Base-by-base conservation (phyloP, 1,139 yeast species). In the Kodamaea fungicola region DNA sequence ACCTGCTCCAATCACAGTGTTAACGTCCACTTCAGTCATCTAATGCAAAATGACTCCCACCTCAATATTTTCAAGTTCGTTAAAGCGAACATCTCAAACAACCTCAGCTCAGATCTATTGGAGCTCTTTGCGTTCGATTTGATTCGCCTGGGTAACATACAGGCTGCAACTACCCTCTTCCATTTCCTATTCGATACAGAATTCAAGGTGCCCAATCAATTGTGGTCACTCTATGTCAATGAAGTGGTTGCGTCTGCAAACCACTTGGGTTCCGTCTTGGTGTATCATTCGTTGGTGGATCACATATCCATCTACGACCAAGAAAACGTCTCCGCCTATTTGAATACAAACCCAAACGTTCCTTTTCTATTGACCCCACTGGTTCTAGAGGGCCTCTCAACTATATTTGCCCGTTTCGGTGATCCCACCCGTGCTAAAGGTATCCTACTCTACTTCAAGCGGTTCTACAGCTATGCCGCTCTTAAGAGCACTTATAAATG, bases 241-340 rank as follows among this genome's bases (percentile, higher is more conserved):
- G 41, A 56, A 28, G 64, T 62, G 0, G 51, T 63, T 32, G 54
- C 52, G n/a, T 28, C 35, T 8, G 48, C 54, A 8, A 55, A 65
- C 39, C 52, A 62, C 31, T 47, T 57, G 9, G 72, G 74, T 0
- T 68, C 72, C 0, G 50, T 55, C 9, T 39, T 67, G 36, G 48
- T 67, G 0, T 69, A 58, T 42, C 73, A 70, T 43, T 62, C 65
- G 32, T 41, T 71, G 8, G 51, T 71, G 5, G 67, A 63, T 37
- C 57, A 61, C 30, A 36, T 48, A 33, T 25, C 29, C 12, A 45
- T 47, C 25, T 59, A 59, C 31, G 46, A 44, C 1, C 50, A 51
- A 13, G 42, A 48, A 7, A 42, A 45, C 2, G 35, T 47, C 29
- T 52, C 59, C 2, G 46, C 49, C 1, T 44, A 39, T 30, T 48